A percentile compares a stretch with the other conserved stretches of the same genome.
Conservation (phyloP, 805 yeast genomes). For the Millerozyma miso region DNA sequence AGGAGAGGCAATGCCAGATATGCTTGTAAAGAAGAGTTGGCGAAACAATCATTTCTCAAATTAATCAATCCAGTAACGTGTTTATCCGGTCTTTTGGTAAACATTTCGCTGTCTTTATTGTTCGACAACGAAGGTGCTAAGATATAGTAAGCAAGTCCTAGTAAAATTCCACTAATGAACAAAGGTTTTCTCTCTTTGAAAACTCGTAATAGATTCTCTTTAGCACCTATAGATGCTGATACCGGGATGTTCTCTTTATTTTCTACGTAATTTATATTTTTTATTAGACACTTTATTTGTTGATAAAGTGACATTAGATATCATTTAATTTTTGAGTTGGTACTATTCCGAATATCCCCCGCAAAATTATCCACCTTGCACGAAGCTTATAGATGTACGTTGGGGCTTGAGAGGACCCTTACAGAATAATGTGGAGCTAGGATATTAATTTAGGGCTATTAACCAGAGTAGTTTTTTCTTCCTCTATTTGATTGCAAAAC, state of each 20-base stretch:
- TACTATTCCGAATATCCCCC: conserved; percentile 4
- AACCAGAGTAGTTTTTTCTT: background rate
- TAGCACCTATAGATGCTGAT: background rate
- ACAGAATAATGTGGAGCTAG: no score
- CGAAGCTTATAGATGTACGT: no score
- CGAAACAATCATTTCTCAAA: conserved; percentile 85
- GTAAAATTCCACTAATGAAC: conserved; percentile 8
- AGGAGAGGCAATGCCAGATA: conserved; percentile 58
- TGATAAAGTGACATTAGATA: conserved; percentile 8
- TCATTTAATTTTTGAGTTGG: background rate
- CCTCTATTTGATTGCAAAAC: background rate
- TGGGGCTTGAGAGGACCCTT: no score
- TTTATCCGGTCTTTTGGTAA: conserved; percentile 59
- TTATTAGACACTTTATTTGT: conserved; percentile 11
- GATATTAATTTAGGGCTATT: no score
- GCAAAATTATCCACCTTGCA: background rate
- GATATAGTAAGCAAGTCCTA: conserved; percentile 13
- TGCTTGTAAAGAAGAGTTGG: conserved; percentile 84
- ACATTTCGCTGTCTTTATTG: conserved; percentile 20
- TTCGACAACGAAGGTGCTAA: conserved; percentile 4
- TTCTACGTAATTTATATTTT: conserved; percentile 6
- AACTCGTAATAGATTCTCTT: background rate
- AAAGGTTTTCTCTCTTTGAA: conserved; percentile 9
- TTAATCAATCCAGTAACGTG: conserved; percentile 81
- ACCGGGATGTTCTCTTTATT: no score